phyloP scores from a whole-genome alignment of 805 yeast genomes.

The Zygoascus ofunaensis region DNA sequence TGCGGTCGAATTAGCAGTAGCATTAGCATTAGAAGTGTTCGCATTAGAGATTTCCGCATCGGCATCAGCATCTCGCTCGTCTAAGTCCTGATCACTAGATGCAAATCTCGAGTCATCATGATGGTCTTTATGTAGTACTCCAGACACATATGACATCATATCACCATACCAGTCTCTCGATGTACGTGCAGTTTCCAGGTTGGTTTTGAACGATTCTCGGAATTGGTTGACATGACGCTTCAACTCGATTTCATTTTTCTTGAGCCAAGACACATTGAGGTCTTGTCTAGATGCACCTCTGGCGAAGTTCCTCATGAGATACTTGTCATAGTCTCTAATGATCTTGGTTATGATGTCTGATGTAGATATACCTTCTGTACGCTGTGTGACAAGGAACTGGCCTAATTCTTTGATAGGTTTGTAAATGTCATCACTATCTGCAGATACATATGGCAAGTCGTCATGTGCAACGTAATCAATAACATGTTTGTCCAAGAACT shows the following conservation, averaged over 20 bases:
- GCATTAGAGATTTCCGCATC: too few relatives aligned
- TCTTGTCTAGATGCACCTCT: conserved; percentile 97
- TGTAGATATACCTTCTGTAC: conserved; percentile 94
- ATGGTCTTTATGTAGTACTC: conserved; percentile 18
- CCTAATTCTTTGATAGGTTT: conserved; percentile 86
- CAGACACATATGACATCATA: conserved; percentile 34
- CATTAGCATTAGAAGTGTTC: not conserved
- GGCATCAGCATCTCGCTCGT: too few relatives aligned
- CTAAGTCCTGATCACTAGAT: not conserved
- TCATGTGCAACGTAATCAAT: conserved; percentile 98
- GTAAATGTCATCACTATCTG: conserved; percentile 86
- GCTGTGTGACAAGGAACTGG: conserved; percentile 84
- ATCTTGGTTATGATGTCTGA: conserved; percentile 93
- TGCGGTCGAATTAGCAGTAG: not conserved
- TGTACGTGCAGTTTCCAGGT: conserved; percentile 41
- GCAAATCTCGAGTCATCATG: conserved; percentile 9
- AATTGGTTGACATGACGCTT: conserved; percentile 85
- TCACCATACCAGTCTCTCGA: conserved; percentile 80
- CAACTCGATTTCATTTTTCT: conserved; percentile 91
- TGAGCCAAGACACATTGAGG: conserved; percentile 92
- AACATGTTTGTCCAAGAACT: conserved; percentile 64
- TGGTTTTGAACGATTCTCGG: conserved; percentile 74
- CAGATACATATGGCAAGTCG: conserved; percentile 86
- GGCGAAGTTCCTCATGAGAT: conserved; percentile 92
- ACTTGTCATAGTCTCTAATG: conserved; percentile 92